These are phyloP conservation scores for Zygoascus flipseniorum DNA, from an alignment of 805 yeast genomes.

Conservation along the genomic window DNA sequence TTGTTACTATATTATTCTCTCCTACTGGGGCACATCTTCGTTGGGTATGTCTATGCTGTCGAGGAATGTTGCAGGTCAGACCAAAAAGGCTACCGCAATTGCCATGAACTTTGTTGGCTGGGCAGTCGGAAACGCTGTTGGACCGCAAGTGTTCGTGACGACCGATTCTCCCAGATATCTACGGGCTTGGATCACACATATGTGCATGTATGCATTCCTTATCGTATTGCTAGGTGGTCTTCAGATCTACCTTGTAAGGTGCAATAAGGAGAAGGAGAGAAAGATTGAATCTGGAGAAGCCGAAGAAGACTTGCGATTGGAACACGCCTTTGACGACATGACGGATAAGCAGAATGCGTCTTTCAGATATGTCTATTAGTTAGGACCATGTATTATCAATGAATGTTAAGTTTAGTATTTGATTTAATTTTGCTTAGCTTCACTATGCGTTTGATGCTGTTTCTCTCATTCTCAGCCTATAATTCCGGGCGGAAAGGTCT, in stretches of 20 bases:
- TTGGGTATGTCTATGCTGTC: constrained; percentile 12
- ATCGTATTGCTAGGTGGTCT: background rate
- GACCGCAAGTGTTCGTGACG: constrained; percentile 9
- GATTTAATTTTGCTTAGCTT: too few relatives aligned
- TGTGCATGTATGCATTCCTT: background rate
- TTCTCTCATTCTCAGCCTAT: too few relatives aligned
- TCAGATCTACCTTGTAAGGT: background rate
- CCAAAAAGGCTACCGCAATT: constrained; percentile 18
- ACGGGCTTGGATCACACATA: background rate
- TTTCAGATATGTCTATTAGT: constrained; percentile 5
- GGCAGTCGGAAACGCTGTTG: constrained; percentile 23
- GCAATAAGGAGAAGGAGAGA: background rate
- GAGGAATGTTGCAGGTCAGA: constrained; percentile 28
- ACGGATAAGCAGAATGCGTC: constrained; percentile 8
- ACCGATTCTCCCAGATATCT: constrained; percentile 6
- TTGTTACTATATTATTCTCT: constrained; percentile 25
- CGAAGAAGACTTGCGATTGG: background rate
- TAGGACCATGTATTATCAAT: background rate
- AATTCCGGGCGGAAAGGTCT: too few relatives aligned
- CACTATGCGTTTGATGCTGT: too few relatives aligned
- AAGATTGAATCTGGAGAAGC: background rate
- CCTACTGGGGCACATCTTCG: constrained; percentile 23
- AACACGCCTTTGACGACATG: constrained; percentile 3
- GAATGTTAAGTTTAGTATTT: too few relatives aligned
- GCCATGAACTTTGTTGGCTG: constrained; percentile 20